These are phyloP conservation scores for Linaria vulgaris DNA, from an alignment of 257 asterid genomes.

Conservation along the genomic window DNA sequence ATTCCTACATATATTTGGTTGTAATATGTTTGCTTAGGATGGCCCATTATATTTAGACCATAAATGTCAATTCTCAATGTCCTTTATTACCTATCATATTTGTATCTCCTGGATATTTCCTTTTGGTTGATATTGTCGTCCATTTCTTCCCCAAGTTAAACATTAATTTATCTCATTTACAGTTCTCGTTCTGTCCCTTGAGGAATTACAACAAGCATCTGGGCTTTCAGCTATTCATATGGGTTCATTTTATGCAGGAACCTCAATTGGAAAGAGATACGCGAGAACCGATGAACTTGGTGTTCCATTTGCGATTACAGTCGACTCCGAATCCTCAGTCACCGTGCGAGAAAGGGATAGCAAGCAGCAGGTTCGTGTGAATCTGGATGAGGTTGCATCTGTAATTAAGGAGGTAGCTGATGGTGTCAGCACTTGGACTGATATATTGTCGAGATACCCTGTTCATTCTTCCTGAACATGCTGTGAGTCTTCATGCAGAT, in stretches of 20 bases:
- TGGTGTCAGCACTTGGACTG: constrained; percentile 64
- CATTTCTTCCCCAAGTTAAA: too few species aligned
- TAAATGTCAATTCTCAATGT: too few species aligned
- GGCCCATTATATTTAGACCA: too few species aligned
- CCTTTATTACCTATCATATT: too few species aligned
- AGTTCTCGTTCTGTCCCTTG: not conserved
- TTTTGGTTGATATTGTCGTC: too few species aligned
- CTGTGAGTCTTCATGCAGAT: too few species aligned
- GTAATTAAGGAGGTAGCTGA: constrained; percentile 69
- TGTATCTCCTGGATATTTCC: too few species aligned
- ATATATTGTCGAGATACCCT: constrained; percentile 24
- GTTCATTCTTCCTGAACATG: too few species aligned
- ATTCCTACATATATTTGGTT: too few species aligned
- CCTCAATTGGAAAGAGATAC: constrained; percentile 83
- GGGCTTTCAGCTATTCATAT: not conserved
- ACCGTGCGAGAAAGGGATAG: constrained; percentile 85
- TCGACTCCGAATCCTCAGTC: constrained; percentile 63
- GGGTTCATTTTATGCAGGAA: constrained; percentile 45
- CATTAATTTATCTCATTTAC: too few species aligned
- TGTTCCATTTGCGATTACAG: constrained; percentile 88
- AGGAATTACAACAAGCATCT: too few species aligned
- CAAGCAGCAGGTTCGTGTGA: constrained; percentile 78
- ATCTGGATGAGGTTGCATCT: constrained; percentile 68
- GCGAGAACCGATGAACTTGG: constrained; percentile 98
- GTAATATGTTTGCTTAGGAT: too few species aligned